Conservation (phyloP, 352 stramenopile species). For the Phytophthora tentaculata region DNA sequence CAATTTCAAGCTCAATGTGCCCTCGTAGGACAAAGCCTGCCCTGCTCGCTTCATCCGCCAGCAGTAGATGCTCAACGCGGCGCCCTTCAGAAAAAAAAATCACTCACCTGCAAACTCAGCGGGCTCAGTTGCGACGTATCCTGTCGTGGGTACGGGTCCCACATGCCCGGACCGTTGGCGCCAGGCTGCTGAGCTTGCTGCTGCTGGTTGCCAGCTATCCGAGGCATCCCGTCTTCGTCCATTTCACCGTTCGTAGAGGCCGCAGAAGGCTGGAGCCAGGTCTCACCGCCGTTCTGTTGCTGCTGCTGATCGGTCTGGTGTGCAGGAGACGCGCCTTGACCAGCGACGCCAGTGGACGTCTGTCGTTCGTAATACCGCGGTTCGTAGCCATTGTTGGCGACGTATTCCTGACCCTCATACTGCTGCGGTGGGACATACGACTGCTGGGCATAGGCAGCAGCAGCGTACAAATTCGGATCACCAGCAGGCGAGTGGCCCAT, state of each 20-base stretch:
- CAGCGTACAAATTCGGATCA: slow-evolving; percentile 44
- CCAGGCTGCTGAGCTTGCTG: slow-evolving; percentile 39
- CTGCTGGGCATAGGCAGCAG: slow-evolving; percentile 40
- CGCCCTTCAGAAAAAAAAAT: slow-evolving; percentile 48
- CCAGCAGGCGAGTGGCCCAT: slow-evolving; percentile 40
- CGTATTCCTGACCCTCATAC: slow-evolving; percentile 44
- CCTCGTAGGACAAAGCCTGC: slow-evolving; percentile 14
- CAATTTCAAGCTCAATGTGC: slow-evolving; percentile 32
- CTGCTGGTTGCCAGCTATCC: slow-evolving; percentile 43
- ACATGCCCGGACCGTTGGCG: slow-evolving; percentile 35
- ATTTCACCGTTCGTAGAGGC: slow-evolving; percentile 27
- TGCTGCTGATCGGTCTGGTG: slow-evolving; percentile 40
- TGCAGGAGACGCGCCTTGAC: slow-evolving; percentile 36
- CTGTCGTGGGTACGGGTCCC: slow-evolving; percentile 48
- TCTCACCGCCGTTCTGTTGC: slow-evolving; percentile 32
- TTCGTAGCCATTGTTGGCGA: slow-evolving; percentile 39
- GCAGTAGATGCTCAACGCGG: slow-evolving; percentile 21
- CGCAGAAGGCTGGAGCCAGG: slow-evolving; percentile 29
- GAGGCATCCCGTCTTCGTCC: slow-evolving; percentile 32
- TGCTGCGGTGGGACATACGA: slow-evolving; percentile 38
- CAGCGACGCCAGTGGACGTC: slow-evolving; percentile 25
- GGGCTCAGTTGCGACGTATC: slow-evolving; percentile 50
- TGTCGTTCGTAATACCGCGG: slow-evolving; percentile 48
- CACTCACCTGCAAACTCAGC: slow-evolving; percentile 58
- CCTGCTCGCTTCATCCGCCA: slow-evolving; percentile 17